A percentile compares a stretch with the other conserved stretches of the same genome.
These are phyloP conservation scores for Phialocephala subalpina DNA, from an alignment of 2,329 filamentous ascomycete species.

Conservation along the genomic window DNA sequence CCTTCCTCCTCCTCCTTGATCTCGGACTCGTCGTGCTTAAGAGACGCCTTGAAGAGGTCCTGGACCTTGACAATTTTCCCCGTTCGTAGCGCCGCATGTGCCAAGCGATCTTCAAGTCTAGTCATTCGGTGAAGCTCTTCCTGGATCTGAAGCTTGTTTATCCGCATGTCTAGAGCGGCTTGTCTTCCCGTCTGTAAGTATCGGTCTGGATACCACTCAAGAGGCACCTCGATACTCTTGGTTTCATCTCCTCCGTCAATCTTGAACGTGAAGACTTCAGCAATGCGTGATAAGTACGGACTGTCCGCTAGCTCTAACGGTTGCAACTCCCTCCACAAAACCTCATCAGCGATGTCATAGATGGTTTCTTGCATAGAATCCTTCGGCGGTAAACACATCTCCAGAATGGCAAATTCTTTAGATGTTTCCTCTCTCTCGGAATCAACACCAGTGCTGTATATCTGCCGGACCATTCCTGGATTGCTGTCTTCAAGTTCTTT, in stretches of 20 bases:
- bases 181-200: conserved; percentile 56
- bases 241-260: conserved; percentile 50
- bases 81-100: conserved; percentile 30
- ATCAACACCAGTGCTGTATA: conserved; percentile 40
- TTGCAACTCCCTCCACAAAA: conserved; percentile 38
- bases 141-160: conserved; percentile 37
- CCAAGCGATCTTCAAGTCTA: conserved; percentile 39
- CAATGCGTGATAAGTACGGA: conserved; percentile 45
- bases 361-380: conserved; percentile 39
- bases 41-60: conserved; percentile 40
- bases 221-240: conserved; percentile 58
- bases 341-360: conserved; percentile 45
- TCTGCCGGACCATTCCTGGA: conserved; percentile 29
- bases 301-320: conserved; percentile 33
- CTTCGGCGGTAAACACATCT: conserved; percentile 37
- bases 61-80: conserved; percentile 41
- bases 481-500: conserved; percentile 25
- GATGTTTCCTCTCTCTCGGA: conserved; percentile 29
- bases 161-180: conserved; percentile 54
- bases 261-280: conserved; percentile 59
- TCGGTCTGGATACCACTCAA: conserved; percentile 61
- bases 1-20: conserved; percentile 28
- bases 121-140: conserved; percentile 41
- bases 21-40: conserved; percentile 42
- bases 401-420: conserved; percentile 42